phyloP scores from a whole-genome alignment of 2,329 filamentous ascomycete species.

The Fusarium brevicatenulatum region DNA sequence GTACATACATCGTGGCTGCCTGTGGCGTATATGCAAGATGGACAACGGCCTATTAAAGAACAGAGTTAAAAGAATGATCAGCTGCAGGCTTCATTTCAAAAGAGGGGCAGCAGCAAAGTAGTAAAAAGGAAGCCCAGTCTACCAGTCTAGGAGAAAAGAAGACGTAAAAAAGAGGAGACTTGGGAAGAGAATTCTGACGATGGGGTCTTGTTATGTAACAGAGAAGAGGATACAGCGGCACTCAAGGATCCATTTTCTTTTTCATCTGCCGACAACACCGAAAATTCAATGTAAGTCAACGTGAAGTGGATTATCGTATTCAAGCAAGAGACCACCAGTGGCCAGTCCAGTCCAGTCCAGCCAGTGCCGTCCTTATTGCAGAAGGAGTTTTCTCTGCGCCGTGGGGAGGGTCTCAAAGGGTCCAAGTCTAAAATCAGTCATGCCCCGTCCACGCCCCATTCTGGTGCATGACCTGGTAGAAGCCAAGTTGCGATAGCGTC shows the following conservation, averaged over 20 bases:
- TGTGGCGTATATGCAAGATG: slow-evolving; percentile 17
- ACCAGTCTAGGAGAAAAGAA: slow-evolving; percentile 11
- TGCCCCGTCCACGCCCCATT: slow-evolving; percentile 33
- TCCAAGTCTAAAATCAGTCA: slow-evolving; percentile 7
- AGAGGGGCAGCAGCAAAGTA: slow-evolving; percentile 13
- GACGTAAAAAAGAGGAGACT: slow-evolving; percentile 36
- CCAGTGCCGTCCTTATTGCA: background rate
- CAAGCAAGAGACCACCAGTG: background rate
- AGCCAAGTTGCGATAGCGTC: slow-evolving; percentile 12
- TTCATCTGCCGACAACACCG: slow-evolving; percentile 16
- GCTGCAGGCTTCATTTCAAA: slow-evolving; percentile 10
- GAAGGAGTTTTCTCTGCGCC: slow-evolving; percentile 15
- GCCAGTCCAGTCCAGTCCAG: background rate
- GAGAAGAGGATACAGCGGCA: slow-evolving; percentile 19
- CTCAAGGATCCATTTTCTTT: slow-evolving; percentile 5
- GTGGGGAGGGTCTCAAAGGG: slow-evolving; percentile 18
- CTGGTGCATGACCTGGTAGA: slow-evolving; percentile 28
- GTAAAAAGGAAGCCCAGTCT: background rate
- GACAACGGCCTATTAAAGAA: background rate
- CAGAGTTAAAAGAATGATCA: slow-evolving; percentile 16
- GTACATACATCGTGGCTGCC: slow-evolving; percentile 3
- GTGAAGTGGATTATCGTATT: background rate
- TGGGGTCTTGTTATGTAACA: slow-evolving; percentile 29
- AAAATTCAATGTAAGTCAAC: background rate
- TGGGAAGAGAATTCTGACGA: slow-evolving; percentile 12